phyloP scores from a whole-genome alignment of 2,329 filamentous ascomycete genomes.

The Macrophomina tecta region DNA sequence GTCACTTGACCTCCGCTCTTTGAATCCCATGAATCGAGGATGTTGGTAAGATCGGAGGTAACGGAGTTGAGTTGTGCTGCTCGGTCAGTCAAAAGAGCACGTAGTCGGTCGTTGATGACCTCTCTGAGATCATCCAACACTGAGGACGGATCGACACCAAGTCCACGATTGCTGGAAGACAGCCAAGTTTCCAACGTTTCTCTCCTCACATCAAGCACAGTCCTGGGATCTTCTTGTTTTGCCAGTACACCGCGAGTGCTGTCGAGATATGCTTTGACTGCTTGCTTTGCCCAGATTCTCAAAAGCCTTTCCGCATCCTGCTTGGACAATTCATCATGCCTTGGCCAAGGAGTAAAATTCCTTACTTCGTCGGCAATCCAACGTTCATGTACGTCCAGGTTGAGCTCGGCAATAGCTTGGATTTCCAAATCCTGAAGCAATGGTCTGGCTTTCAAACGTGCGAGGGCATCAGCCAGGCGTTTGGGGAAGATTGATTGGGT shows the following conservation, averaged over 20 bases:
- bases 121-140: conserved; percentile 73
- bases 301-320: conserved; percentile 49
- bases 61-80: conserved; percentile 69
- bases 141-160: conserved; percentile 70
- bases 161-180: conserved; percentile 66
- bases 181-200: conserved; percentile 78
- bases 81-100: conserved; percentile 67
- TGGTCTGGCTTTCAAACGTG: conserved; percentile 70
- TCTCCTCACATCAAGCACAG: conserved; percentile 72
- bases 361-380: conserved; percentile 86
- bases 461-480: conserved; percentile 72
- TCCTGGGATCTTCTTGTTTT: conserved; percentile 68
- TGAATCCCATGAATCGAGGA: conserved; percentile 64
- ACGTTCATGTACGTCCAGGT: conserved; percentile 75
- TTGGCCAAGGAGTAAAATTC: conserved; percentile 85
- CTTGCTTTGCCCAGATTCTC: conserved; percentile 48
- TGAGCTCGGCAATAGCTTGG: conserved; percentile 69
- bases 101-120: conserved; percentile 71
- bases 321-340: conserved; percentile 70
- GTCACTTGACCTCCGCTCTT: conserved; percentile 50
- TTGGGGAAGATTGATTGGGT: conserved; percentile 78
- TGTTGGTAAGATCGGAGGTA: conserved; percentile 67
- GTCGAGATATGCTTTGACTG: conserved; percentile 53
- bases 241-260: conserved; percentile 67
- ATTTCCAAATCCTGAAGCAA: conserved; percentile 76